Conservation (phyloP, 768 basidiomycete genomes). For the Pleurotus ostreatus region DNA sequence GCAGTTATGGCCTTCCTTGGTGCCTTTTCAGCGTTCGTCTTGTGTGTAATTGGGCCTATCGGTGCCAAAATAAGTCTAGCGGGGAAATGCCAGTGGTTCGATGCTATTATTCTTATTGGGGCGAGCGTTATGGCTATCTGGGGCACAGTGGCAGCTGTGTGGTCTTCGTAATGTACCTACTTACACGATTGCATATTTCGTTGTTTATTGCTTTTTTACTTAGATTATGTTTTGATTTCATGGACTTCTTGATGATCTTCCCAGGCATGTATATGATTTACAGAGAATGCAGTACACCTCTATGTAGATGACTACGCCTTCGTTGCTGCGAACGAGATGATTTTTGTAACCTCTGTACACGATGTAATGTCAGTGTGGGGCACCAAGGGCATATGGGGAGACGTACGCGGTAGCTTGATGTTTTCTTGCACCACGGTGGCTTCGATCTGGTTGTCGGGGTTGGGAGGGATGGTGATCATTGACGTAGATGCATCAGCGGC, state of each 20-base stretch:
- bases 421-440: slow-evolving; percentile 82
- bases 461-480: slow-evolving; percentile 69
- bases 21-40: slow-evolving; percentile 76
- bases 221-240: background rate
- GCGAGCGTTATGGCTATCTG: slow-evolving; percentile 68
- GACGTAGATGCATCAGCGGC: slow-evolving; percentile 45
- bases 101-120: slow-evolving; percentile 48
- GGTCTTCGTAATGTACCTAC: slow-evolving; percentile 21
- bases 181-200: no score
- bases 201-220: no score
- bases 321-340: slow-evolving; percentile 64
- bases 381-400: background rate
- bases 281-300: background rate
- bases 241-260: background rate
- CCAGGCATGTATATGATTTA: background rate
- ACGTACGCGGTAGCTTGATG: slow-evolving; percentile 77
- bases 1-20: slow-evolving; percentile 88
- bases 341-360: slow-evolving; percentile 62
- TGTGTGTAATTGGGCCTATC: slow-evolving; percentile 77
- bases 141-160: slow-evolving; percentile 70
- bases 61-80: slow-evolving; percentile 63
- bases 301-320: slow-evolving; percentile 33
- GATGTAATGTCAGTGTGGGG: slow-evolving; percentile 8
- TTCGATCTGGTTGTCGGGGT: slow-evolving; percentile 86
- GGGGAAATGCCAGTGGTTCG: slow-evolving; percentile 43